These are phyloP conservation scores for Podospora tetraspora DNA, from an alignment of 495 filamentous ascomycete species.

Conservation along the genomic window DNA sequence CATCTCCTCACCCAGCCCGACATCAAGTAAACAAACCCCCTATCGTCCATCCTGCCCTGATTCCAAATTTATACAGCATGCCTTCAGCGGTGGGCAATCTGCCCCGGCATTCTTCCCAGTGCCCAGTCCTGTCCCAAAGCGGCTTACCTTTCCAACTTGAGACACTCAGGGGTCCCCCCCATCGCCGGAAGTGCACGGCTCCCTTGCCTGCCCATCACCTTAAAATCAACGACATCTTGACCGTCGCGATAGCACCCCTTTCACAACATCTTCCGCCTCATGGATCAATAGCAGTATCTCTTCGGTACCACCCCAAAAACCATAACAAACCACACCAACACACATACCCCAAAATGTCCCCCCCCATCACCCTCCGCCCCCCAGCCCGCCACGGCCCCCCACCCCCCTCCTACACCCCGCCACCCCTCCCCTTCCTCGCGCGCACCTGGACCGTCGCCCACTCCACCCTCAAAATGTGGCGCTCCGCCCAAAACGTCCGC, in stretches of 20 bases:
- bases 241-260: neutral
- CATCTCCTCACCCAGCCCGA: neutral
- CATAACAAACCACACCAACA: neutral
- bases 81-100: neutral
- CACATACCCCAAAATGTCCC: neutral
- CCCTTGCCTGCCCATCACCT: neutral
- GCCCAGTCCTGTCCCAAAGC: neutral
- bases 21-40: neutral
- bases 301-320: neutral
- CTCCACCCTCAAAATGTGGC: slow-evolving; percentile 74
- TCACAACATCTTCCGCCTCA: neutral
- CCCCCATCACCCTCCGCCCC: slow-evolving; percentile 33
- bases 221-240: neutral
- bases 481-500: slow-evolving; percentile 61
- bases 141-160: neutral
- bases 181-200: neutral
- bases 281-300: neutral
- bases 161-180: neutral
- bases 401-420: slow-evolving; percentile 38
- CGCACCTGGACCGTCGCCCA: slow-evolving; percentile 72
- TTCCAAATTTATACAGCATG: too few relatives aligned
- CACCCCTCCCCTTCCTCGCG: slow-evolving; percentile 54
- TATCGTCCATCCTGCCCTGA: neutral
- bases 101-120: neutral
- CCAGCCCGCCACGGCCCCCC: slow-evolving; percentile 41